Percentiles rank a stretch among this genome's conserved stretches.
phyloP scores from a whole-genome alignment of 306 rosid species.

The Begonia peltatifolia region DNA sequence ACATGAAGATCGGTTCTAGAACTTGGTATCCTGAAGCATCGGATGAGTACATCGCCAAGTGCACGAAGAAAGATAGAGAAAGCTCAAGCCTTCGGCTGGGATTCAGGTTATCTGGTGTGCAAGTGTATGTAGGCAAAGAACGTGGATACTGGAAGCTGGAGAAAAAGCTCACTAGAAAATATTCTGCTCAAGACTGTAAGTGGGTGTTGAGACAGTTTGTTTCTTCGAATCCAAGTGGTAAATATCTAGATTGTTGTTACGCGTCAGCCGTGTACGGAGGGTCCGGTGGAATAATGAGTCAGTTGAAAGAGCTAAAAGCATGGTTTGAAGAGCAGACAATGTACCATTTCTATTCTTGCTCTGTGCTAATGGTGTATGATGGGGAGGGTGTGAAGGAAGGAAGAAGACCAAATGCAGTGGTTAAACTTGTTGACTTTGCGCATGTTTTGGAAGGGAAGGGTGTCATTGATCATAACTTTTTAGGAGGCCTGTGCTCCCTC shows the following conservation, averaged over 20 bases:
- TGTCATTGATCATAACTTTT: conserved; percentile 76
- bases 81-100: conserved; percentile 33
- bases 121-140: conserved; percentile 17
- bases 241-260: conserved; percentile 21
- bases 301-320: conserved; percentile 45
- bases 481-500: conserved; percentile 88
- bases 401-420: conserved; percentile 14
- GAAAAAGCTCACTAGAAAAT: conserved; percentile 14
- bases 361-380: conserved; percentile 48
- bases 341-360: conserved; percentile 58
- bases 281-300: conserved; percentile 34
- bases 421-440: conserved; percentile 78
- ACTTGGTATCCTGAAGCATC: conserved; percentile 62
- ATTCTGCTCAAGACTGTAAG: conserved; percentile 16
- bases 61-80: conserved; percentile 37
- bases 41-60: conserved; percentile 40
- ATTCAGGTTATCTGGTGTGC: conserved; percentile 67
- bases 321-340: conserved; percentile 83
- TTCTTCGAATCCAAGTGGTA: conserved; percentile 16
- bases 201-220: conserved; percentile 40
- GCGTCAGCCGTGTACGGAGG: conserved; percentile 40
- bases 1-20: conserved; percentile 71
- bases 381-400: conserved; percentile 19
- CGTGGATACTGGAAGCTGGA: conserved; percentile 47
- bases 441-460: conserved; percentile 49